Conservation (phyloP, 768 basidiomycete genomes). For the Mycena vitilis region DNA sequence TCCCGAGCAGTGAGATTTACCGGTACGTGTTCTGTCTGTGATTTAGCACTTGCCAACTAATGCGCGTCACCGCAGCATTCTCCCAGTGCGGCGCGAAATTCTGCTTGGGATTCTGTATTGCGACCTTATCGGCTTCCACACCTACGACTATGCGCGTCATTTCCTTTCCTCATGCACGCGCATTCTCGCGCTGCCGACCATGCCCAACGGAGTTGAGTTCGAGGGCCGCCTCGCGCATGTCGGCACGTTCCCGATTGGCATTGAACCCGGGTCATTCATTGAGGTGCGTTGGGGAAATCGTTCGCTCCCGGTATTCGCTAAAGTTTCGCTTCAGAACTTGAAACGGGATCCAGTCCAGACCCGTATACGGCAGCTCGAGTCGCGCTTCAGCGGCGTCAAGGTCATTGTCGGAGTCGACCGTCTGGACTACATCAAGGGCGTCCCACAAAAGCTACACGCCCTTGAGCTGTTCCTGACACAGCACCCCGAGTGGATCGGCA, state of each 20-base stretch:
- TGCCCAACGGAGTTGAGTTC: conserved; percentile 98
- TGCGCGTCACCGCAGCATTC: conserved; percentile 68
- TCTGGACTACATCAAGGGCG: conserved; percentile 99
- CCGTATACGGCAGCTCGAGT: conserved; percentile 84
- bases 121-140: conserved; percentile 99
- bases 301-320: neutral
- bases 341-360: conserved; percentile 82
- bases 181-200: conserved; percentile 92
- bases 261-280: conserved; percentile 93
- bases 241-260: conserved; percentile 99
- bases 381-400: conserved; percentile 93
- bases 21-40: conserved; percentile 62
- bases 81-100: conserved; percentile 97
- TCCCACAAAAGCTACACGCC: conserved; percentile 97
- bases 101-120: conserved; percentile 96
- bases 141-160: conserved; percentile 99
- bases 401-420: conserved; percentile 99
- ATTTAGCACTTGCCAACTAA: conserved; percentile 17
- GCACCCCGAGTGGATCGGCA: conserved; percentile 99
- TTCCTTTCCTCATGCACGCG: conserved; percentile 99
- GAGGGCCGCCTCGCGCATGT: conserved; percentile 96
- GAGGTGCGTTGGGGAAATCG: conserved; percentile 58
- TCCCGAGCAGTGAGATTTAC: conserved; percentile 98
- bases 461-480: conserved; percentile 96
- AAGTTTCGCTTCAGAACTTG: conserved; percentile 66